Conservation (phyloP, 192 early-diverging fungal species). For the Coemansia sp. region DNA sequence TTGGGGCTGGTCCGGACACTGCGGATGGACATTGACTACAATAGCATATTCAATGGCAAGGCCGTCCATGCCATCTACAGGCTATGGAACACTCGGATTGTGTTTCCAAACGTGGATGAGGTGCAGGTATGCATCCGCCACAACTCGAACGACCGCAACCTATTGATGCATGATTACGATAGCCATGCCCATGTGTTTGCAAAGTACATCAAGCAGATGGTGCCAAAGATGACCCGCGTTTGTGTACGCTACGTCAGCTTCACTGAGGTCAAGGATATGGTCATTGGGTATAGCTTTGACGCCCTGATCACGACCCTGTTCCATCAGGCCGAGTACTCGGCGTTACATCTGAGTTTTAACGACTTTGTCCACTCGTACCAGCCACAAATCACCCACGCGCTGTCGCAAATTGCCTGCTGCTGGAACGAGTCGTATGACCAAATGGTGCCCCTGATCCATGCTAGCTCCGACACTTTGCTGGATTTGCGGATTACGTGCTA, state of each 20-base stretch:
- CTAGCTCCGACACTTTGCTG: slow-evolving; percentile 1
- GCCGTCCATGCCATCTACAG: slow-evolving; percentile 1
- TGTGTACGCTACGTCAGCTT: not conserved
- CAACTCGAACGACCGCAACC: not conserved
- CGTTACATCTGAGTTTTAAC: not conserved
- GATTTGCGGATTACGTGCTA: not conserved
- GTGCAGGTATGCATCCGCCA: not conserved
- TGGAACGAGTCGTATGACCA: slow-evolving; percentile 1
- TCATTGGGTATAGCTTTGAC: slow-evolving; percentile 7
- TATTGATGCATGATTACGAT: slow-evolving; percentile 11
- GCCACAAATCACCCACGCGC: slow-evolving; percentile 6
- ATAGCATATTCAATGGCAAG: slow-evolving; percentile 12
- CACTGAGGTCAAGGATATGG: not conserved
- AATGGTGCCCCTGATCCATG: slow-evolving; percentile 7
- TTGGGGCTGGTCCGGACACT: not conserved
- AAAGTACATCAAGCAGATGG: slow-evolving; percentile 1
- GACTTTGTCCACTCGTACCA: slow-evolving; percentile 5
- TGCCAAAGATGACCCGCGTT: not conserved
- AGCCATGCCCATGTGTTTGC: slow-evolving; percentile 6
- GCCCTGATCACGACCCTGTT: not conserved
- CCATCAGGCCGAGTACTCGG: slow-evolving; percentile 1
- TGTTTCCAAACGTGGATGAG: not conserved
- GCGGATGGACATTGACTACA: slow-evolving; percentile 4
- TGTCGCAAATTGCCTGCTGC: slow-evolving; percentile 8
- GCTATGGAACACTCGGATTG: not conserved